These are phyloP conservation scores for Scheffersomyces segobiensis DNA, from an alignment of 1,139 yeast species.

Conservation along the genomic window DNA sequence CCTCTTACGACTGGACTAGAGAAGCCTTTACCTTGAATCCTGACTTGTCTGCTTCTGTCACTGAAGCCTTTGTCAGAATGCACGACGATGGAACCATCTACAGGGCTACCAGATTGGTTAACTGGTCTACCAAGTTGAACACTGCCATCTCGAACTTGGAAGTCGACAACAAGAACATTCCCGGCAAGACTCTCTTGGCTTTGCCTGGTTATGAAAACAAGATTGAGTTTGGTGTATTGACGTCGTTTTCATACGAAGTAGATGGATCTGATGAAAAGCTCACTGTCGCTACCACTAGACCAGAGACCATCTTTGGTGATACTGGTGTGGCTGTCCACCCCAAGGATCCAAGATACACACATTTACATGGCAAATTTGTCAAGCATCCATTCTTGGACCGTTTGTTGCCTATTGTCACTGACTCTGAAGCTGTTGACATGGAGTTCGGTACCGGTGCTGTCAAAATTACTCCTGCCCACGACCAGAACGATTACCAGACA, in stretches of 20 bases:
- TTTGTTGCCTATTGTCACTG: slow-evolving; percentile 83
- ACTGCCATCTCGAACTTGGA: slow-evolving; percentile 96
- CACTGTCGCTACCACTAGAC: slow-evolving; percentile 97
- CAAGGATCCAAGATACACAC: slow-evolving; percentile 86
- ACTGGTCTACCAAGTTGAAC: slow-evolving; percentile 94
- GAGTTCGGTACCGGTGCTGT: slow-evolving; percentile 99
- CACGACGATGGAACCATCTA: slow-evolving; percentile 96
- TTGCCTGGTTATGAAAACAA: slow-evolving; percentile 91
- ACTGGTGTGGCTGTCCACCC: slow-evolving; percentile 98
- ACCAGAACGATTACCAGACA: slow-evolving; percentile 92
- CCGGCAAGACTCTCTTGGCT: slow-evolving; percentile 76
- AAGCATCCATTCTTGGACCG: slow-evolving; percentile 89
- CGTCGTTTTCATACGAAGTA: slow-evolving; percentile 89
- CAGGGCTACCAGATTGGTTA: slow-evolving; percentile 89
- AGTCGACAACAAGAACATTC: slow-evolving; percentile 87
- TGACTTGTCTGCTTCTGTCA: slow-evolving; percentile 73
- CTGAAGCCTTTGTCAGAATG: slow-evolving; percentile 85
- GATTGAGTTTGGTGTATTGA: slow-evolving; percentile 93
- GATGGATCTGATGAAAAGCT: slow-evolving; percentile 86
- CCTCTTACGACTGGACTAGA: slow-evolving; percentile 93
- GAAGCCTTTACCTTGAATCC: slow-evolving; percentile 94
- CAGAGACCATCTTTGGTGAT: slow-evolving; percentile 97
- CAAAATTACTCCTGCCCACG: slow-evolving; percentile 98
- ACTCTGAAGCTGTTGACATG: slow-evolving; percentile 95
- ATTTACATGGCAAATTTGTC: slow-evolving; percentile 90